Evolutionary conservation across 1,284 basidiomycete species (phyloP).

Genomic region (Ustilago bromivora): DNA sequence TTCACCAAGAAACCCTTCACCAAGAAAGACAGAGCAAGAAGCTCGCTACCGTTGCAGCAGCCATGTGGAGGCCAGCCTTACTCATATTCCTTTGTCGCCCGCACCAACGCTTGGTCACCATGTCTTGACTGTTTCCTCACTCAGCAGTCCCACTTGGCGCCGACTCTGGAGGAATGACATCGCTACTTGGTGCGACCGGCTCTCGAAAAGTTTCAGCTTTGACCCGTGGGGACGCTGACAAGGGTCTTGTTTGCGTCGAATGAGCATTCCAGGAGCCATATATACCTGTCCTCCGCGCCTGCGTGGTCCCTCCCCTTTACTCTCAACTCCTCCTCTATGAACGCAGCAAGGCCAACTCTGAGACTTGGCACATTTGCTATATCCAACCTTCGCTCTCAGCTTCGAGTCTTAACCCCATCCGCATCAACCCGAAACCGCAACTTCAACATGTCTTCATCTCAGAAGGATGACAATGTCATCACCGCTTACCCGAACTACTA

Average conservation of each 20-base stretch:
- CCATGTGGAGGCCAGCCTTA: conserved; percentile 21
- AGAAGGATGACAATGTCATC: conserved; percentile 45
- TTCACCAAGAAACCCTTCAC: neutral
- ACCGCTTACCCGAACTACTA: conserved; percentile 62
- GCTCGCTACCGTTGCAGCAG: neutral
- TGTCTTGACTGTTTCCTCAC: neutral
- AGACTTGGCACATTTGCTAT: neutral
- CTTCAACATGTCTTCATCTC: conserved; percentile 36
- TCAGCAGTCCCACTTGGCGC: conserved; percentile 3
- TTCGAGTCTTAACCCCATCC: neutral
- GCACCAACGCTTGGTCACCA: neutral
- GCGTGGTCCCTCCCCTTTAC: neutral
- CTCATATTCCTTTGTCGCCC: neutral
- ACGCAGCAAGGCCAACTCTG: neutral
- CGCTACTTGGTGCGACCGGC: too few species aligned
- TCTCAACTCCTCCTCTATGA: conserved; percentile 7
- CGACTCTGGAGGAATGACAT: neutral
- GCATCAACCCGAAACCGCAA: neutral
- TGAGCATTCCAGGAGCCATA: neutral
- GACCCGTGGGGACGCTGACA: too few species aligned
- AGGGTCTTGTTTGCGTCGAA: too few species aligned
- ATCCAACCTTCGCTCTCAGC: neutral
- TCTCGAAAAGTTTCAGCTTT: too few species aligned
- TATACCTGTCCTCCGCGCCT: neutral
- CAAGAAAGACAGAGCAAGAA: neutral